Base-by-base conservation (phyloP, 768 basidiomycete genomes). In the Mycena polygramma region DNA sequence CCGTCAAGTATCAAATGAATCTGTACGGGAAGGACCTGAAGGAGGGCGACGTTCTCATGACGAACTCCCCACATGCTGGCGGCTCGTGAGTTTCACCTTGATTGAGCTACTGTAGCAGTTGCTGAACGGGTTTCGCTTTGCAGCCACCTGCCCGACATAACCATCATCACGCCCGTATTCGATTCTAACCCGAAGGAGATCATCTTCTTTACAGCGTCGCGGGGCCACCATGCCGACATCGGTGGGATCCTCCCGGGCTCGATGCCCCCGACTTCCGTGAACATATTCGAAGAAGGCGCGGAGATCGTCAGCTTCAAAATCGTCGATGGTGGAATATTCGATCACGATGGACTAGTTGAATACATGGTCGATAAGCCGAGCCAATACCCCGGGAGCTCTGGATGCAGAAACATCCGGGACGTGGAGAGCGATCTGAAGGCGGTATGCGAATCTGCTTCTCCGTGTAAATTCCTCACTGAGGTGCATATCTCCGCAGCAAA, bases 181-280 rank as follows among this genome's bases (percentile, higher is more conserved):
- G 83, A 90, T 65, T 75, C 84, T 19, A 82, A 86, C 24, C 81
- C 86, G 19, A 84, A 87, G 74, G 87, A 94, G 73, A 94, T 96
- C 75, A 94, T 96, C 63, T 96, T 96, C 83, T 96, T 95, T 76
- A 96, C 95, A 10, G 97, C 96, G 17, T 96, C 95, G 15, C 88
- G 97, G 60, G 96, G 95, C 0, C 96, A 98, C 78, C 96, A 98
- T 80, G 95, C 95, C 6, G 96, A 97, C 81, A 94, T 96, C 70
- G 95, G 96, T 2, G 96, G 96, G 0, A 96, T 97, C 71, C 85
- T 95, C 3, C 95, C 96, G 8, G 95, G 94, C 1, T 96, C 94
- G 45, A 99, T 98, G 97, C 97, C 97, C 0, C 96, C 97, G 0
- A 96, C 94, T 2, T 93, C 92, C 14, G 92, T 92, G 73, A 95